Percentiles rank a stretch among this genome's conserved stretches.
Evolutionary conservation across 495 filamentous ascomycete species (phyloP).

Genomic region (Trichocladium antarcticum): DNA sequence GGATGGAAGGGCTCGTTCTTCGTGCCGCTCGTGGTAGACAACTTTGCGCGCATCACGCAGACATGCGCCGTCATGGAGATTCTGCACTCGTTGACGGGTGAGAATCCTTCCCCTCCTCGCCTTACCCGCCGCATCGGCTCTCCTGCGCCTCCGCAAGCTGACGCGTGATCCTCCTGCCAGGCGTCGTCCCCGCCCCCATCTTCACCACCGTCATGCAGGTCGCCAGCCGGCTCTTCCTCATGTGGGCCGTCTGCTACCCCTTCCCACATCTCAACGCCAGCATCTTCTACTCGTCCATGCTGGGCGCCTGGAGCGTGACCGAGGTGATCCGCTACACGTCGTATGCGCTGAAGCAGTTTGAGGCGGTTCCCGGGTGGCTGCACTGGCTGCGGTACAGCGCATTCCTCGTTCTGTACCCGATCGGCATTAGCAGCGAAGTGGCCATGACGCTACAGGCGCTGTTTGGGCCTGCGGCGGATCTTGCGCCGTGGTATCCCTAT

Average conservation of each 20-base stretch:
- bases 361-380: conserved; percentile 45
- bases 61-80: conserved; percentile 74
- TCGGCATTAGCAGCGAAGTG: conserved; percentile 81
- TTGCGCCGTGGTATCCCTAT: conserved; percentile 41
- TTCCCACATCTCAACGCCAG: conserved; percentile 49
- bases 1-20: conserved; percentile 14
- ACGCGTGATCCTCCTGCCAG: conserved; percentile 22
- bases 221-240: conserved; percentile 64
- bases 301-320: conserved; percentile 72
- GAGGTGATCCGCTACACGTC: conserved; percentile 84
- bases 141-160: no score
- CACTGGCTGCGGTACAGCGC: conserved; percentile 88
- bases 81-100: conserved; percentile 62
- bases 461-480: conserved; percentile 44
- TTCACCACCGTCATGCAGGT: conserved; percentile 86
- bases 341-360: conserved; percentile 62
- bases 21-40: conserved; percentile 43
- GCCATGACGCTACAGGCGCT: conserved; percentile 62
- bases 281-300: conserved; percentile 54
- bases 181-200: conserved; percentile 74
- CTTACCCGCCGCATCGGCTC: no score
- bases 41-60: conserved; percentile 68
- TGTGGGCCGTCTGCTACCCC: conserved; percentile 61
- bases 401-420: conserved; percentile 83
- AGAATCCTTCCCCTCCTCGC: neutral